A percentile compares a stretch with the other conserved stretches of the same genome.
Conservation (phyloP, 169 alveolate genomes). For the Besnoitia besnoiti region DNA sequence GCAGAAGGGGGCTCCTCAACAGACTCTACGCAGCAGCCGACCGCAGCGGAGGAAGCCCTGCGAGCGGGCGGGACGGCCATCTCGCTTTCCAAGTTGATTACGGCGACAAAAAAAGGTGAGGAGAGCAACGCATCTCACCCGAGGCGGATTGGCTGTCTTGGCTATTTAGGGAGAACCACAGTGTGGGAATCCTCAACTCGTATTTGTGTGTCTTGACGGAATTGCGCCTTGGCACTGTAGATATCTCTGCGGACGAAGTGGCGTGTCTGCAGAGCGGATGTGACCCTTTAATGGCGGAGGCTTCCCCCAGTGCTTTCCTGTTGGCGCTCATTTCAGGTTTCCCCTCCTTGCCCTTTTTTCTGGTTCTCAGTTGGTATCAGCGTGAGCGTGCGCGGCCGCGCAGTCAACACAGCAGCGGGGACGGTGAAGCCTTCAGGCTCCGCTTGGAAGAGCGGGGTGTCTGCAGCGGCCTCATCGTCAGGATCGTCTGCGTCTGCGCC, state of each 20-base stretch:
- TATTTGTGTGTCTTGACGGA: no score
- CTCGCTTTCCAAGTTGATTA: conserved; percentile 15
- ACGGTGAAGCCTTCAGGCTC: conserved; percentile 59
- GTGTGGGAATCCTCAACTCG: no score
- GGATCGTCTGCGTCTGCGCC: conserved; percentile 45
- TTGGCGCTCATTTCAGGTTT: no score
- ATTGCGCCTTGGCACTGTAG: no score
- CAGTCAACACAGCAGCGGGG: conserved; percentile 54
- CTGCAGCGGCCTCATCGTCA: conserved; percentile 38
- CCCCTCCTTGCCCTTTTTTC: background rate
- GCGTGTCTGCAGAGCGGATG: no score
- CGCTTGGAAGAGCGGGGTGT: conserved; percentile 58
- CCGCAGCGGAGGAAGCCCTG: background rate
- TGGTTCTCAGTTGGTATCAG: conserved; percentile 37
- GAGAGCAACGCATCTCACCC: no score
- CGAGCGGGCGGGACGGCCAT: background rate
- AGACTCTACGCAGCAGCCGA: background rate
- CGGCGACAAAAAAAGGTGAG: conserved; percentile 12
- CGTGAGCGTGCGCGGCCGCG: conserved; percentile 64
- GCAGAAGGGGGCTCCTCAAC: background rate
- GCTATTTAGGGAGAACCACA: no score
- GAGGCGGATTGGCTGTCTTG: no score
- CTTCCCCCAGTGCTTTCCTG: no score
- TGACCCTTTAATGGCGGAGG: no score
- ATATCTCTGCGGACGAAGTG: no score